A percentile compares a stretch with the other conserved stretches of the same genome.
phyloP scores from a whole-genome alignment of 345 rosid species.

The Anastatica hierochuntica region DNA sequence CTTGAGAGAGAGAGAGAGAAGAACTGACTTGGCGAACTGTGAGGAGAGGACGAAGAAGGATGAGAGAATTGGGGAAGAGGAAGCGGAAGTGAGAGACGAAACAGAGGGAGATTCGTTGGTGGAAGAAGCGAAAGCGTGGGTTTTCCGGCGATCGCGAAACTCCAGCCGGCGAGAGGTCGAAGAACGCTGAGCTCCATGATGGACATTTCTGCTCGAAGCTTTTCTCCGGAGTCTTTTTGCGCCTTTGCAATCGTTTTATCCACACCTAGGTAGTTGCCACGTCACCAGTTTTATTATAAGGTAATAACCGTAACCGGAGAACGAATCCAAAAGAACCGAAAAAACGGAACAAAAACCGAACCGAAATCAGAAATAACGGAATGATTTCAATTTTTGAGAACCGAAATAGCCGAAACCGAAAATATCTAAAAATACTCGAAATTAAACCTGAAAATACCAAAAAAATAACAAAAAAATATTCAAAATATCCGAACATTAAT shows the following conservation, averaged over 20 bases:
- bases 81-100: slow-evolving; percentile 7
- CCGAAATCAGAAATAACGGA: too few species aligned
- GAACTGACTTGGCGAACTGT: slow-evolving; percentile 27
- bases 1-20: neutral
- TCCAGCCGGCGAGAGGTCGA: slow-evolving; percentile 9
- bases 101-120: slow-evolving; percentile 1
- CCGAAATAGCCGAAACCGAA: too few species aligned
- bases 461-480: too few species aligned
- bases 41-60: slow-evolving; percentile 18
- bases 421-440: too few species aligned
- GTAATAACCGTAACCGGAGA: too few species aligned
- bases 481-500: too few species aligned
- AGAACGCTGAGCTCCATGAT: slow-evolving; percentile 26
- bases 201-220: slow-evolving; percentile 5
- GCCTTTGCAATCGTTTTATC: slow-evolving; percentile 4
- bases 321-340: too few species aligned
- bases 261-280: neutral
- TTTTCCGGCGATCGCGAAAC: neutral
- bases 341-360: too few species aligned
- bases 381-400: too few species aligned
- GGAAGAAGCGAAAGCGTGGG: neutral
- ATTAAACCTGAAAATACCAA: too few species aligned
- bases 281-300: neutral
- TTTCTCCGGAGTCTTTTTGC: neutral
- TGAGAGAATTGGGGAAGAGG: slow-evolving; percentile 2